Evolutionary conservation across 495 filamentous ascomycete species (phyloP), one percentile per base, ranked within the genome.

Genomic region (Jackrogersella minutella): DNA sequence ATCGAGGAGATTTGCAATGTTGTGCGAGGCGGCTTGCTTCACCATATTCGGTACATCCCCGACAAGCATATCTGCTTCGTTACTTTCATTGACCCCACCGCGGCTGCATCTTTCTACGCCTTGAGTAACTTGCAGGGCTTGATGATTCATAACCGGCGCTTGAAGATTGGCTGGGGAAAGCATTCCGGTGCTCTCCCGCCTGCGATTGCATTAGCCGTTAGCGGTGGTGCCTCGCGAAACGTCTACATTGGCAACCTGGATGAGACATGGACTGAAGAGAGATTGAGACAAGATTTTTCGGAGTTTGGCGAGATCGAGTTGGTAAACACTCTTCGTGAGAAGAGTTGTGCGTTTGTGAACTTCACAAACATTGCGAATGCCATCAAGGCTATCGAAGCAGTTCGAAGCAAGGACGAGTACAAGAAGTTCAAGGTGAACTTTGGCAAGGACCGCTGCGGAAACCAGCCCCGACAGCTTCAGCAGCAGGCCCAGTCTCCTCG

Each of bases 51-150:
- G 54, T 99, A 97, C 79, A 99, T 99, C 69, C 96, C 95, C 22
- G 95, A 99, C 81, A 99, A 99, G 84, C 95, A 99, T 78, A 99
- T 98, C 70, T 99, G 95, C 82, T 99, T 99, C 69, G 95, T 99
- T 36, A 99, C 95, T 1, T 99, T 99, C 80, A 98, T 99, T 76
- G 95, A 99, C 77, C 95, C 95, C 31, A 99, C 96, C 14, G 95
- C 95, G 6, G 96, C 95, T 11, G 95, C 95, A 49, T 97, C 93
- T 2, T 99, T 99, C 81, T 99, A 97, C 74, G 96, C 95, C 31
- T 79, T 99, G 62, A 97, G 93, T 82, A 97, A 97, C 74, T 82
- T 98, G 21, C 95, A 99, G 79, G 95, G 95, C 3, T 78, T 99
- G 59, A 99, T 99, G 95, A 99, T 99, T 70, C 95, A 99, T 82